Base-by-base conservation (phyloP, 768 basidiomycete species). In the Amanita pallidorosea region DNA sequence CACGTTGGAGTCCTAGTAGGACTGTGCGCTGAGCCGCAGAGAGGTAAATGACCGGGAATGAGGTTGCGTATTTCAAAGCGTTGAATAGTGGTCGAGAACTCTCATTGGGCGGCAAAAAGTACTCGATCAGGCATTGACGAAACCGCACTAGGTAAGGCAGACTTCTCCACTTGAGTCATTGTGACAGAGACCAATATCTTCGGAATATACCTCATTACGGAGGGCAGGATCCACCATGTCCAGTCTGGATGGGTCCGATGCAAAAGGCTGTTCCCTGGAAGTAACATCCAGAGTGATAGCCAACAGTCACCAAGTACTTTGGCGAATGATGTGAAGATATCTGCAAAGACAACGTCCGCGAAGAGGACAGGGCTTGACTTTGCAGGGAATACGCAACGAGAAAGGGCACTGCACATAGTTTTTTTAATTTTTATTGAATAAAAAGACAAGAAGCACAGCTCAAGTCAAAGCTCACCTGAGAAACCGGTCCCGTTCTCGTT, bases 221-320 rank as follows among this genome's bases (percentile, higher is more conserved):
- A 73, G 17, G 93, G 88, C 25, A 90, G 67, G 45, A 93, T 70
- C 85, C 86, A 93, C 43, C 82, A 74, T 50, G 75, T 64, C 70
- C 79, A 77, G 5, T 81, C 83, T 31, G 77, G 74, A 53, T 70
- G 63, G 7, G 91, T 83, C 40, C 80, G 73, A 15, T 70, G 64
- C 17, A 88, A 67, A 37, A 94, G 71, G 56, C 84, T 87, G 42
- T 88, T 85, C 34, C 88, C 85, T 9, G 85, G 83, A 55, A 88
- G 75, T n/a, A 97, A 73, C 83, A 94, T 93, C 61, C 77, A 82
- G 15, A 84, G 58, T 4, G 89, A 91, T 40, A 97, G 70, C 90
- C 90, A 97, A 37, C 93, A 69, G 60, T 98, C 96, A 11, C 95
- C 95, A 17, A 97, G 70, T 36, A 99, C 92, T 70, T 96, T 97